Evolutionary conservation across 176 grass and related monocot species (phyloP), one percentile per base, ranked within the genome.

Genomic region (Calamus simplicifolius): DNA sequence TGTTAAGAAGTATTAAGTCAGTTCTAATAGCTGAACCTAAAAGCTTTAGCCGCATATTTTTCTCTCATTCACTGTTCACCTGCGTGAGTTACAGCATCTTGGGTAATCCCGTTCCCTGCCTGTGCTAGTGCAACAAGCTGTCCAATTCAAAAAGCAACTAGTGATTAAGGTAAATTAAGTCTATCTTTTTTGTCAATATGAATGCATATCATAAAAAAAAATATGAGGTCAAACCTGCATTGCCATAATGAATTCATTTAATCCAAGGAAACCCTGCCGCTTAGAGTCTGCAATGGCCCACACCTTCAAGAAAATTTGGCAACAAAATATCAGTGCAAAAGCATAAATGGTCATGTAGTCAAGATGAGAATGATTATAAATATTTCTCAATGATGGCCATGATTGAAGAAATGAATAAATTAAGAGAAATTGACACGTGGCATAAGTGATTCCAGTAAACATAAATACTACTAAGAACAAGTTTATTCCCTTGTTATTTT

Each of bases 111-210:
- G 61, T 83, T 80, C 50, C 93, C 93, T 17, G 72, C 73, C 64
- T 98, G 93, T 54, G 87, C 93, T 62, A 98, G 51, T 65, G 93
- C 63, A 63, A 98, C 87, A 72, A 98, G 93, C 93, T 98, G 53
- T 15, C 52, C 65, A 38, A 76, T 49, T 29, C 2, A 68, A 25
- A 38, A 72, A 25, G 68, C 26, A 29, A 52, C 61, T 60, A 51
- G 43, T 56, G 43, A 69, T 49, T 69, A 59, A 19, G 27, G 48
- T 18, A 60, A 25, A 55, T 3, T 52, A 49, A 43, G 35, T 13
- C 35, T 43, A 43, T 43, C 21, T 7, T 43, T 43, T 43, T 43
- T 43, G 35, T 2, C 35, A 43, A 43, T 43, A 43, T 43, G 35
- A 43, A 43, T 43, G 35, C 35, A 43, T 43, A 43, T 43, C 35